These are phyloP conservation scores for Citrus medica DNA, from an alignment of 345 rosid species.

Conservation along the genomic window DNA sequence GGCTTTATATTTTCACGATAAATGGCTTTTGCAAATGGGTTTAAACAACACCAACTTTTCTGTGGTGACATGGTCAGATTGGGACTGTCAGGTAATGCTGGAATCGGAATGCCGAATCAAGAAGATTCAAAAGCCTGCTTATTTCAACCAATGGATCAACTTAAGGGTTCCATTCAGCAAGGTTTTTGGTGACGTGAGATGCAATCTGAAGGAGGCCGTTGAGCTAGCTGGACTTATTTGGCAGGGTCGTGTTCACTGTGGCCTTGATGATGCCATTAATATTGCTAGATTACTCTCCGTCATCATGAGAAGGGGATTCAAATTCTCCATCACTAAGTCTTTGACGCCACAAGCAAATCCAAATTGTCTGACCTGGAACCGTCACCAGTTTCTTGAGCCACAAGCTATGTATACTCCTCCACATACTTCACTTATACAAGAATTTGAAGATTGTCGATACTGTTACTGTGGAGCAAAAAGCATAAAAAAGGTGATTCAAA, in stretches of 20 bases:
- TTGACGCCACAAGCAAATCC: neutral
- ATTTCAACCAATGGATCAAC: conserved; percentile 50
- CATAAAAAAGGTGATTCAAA: conserved; percentile 33
- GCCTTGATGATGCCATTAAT: conserved; percentile 48
- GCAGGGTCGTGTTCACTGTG: conserved; percentile 48
- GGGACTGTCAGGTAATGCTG: conserved; percentile 51
- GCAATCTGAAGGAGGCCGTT: conserved; percentile 45
- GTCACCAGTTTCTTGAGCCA: neutral
- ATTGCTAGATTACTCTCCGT: conserved; percentile 39
- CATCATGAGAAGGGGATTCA: conserved; percentile 38
- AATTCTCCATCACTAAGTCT: conserved; percentile 39
- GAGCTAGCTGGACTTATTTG: conserved; percentile 38
- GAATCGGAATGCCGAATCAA: conserved; percentile 47
- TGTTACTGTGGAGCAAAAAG: conserved; percentile 37
- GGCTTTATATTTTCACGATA: conserved; percentile 41
- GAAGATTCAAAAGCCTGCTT: conserved; percentile 46
- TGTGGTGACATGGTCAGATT: conserved; percentile 47
- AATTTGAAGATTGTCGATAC: neutral
- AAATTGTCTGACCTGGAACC: neutral
- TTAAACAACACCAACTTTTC: conserved; percentile 42
- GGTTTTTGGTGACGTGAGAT: conserved; percentile 30
- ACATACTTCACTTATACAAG: neutral
- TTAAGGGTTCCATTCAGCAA: conserved; percentile 43
- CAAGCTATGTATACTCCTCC: neutral
- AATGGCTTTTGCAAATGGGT: conserved; percentile 49